These are phyloP conservation scores for Trichoderma citrinoviride DNA, from an alignment of 2,329 filamentous ascomycete species.

Conservation along the genomic window DNA sequence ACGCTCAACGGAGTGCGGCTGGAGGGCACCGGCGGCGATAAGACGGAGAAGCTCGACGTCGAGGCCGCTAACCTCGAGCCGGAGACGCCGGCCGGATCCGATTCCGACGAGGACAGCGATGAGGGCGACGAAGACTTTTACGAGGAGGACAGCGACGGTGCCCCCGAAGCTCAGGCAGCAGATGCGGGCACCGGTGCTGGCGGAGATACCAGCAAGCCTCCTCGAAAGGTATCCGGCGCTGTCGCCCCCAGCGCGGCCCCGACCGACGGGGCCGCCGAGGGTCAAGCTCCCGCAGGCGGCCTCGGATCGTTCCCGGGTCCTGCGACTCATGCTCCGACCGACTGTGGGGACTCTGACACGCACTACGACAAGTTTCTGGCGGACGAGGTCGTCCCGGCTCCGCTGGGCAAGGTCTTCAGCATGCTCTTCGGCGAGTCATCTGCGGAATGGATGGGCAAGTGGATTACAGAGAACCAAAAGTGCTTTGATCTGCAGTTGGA, in stretches of 20 bases:
- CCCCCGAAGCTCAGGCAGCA: constrained; percentile 55
- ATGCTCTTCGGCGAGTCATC: constrained; percentile 83
- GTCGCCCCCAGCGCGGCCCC: constrained; percentile 43
- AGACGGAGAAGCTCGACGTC: constrained; percentile 76
- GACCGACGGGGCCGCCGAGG: constrained; percentile 52
- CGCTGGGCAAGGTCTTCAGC: constrained; percentile 86
- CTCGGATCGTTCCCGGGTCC: constrained; percentile 77
- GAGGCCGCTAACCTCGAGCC: constrained; percentile 37
- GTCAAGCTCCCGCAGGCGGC: constrained; percentile 39
- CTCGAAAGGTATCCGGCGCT: constrained; percentile 69
- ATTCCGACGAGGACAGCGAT: constrained; percentile 59
- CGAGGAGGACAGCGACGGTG: constrained; percentile 74
- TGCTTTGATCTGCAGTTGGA: constrained; percentile 83
- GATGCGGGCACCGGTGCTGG: constrained; percentile 40
- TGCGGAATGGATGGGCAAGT: constrained; percentile 78
- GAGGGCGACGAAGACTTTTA: constrained; percentile 72
- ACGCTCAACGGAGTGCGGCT: constrained; percentile 85
- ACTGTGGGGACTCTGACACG: constrained; percentile 72
- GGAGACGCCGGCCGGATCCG: constrained; percentile 53
- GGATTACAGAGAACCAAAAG: constrained; percentile 83
- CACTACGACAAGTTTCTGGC: constrained; percentile 85
- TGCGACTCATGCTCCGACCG: constrained; percentile 75
- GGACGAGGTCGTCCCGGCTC: constrained; percentile 82
- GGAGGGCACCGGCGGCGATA: constrained; percentile 80
- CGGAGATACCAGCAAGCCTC: constrained; percentile 60